Evolutionary conservation across 257 asterid genomes (phyloP).

Genomic region (Solanum lycopersicoides): DNA sequence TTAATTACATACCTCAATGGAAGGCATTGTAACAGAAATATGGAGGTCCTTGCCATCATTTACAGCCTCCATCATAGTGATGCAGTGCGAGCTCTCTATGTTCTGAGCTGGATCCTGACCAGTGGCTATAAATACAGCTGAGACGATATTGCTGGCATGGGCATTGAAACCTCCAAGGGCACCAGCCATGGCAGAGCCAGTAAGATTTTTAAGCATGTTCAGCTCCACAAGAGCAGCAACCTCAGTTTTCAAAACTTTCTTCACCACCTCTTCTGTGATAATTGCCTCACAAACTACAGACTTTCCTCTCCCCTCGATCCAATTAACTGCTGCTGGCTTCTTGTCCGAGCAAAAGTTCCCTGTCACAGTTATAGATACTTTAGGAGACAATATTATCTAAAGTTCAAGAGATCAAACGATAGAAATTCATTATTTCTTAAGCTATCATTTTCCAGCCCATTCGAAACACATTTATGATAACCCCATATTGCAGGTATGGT

Average conservation of each 20-base stretch:
- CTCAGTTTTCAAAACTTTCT: slow-evolving; percentile 33
- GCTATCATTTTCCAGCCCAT: neutral
- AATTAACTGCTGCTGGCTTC: slow-evolving; percentile 49
- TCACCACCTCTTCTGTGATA: slow-evolving; percentile 34
- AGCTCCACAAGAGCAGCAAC: slow-evolving; percentile 44
- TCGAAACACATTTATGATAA: neutral
- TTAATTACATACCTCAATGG: slow-evolving; percentile 29
- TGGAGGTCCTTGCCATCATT: slow-evolving; percentile 44
- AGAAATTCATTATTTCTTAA: neutral
- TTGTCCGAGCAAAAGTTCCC: slow-evolving; percentile 44
- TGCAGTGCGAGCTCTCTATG: slow-evolving; percentile 45
- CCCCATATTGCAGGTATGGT: neutral
- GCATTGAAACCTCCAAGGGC: slow-evolving; percentile 53
- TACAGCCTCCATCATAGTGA: slow-evolving; percentile 45
- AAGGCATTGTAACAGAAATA: slow-evolving; percentile 46
- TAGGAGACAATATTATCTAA: neutral
- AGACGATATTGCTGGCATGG: slow-evolving; percentile 41
- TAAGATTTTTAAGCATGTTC: slow-evolving; percentile 40
- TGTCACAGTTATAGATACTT: neutral
- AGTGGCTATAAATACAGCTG: slow-evolving; percentile 37
- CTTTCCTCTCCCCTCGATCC: slow-evolving; percentile 51
- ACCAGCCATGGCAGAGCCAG: slow-evolving; percentile 49
- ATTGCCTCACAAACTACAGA: slow-evolving; percentile 49
- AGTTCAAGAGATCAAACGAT: neutral
- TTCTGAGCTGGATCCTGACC: slow-evolving; percentile 55